Evolutionary conservation across 805 yeast genomes (phyloP).

Genomic region (Yamadazyma scolyti): DNA sequence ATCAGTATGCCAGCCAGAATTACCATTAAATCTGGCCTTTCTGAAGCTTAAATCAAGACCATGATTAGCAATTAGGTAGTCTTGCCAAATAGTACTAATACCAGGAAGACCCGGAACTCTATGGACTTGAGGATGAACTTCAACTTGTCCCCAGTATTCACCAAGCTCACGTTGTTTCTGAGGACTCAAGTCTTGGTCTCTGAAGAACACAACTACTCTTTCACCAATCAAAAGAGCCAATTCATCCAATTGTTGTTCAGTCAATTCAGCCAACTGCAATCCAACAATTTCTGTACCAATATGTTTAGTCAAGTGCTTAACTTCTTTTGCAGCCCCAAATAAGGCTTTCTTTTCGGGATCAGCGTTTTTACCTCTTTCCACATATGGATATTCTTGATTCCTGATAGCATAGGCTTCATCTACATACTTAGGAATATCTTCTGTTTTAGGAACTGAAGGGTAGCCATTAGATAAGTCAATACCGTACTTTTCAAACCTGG

Average conservation of each 20-base stretch:
- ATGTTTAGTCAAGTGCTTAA: conserved; percentile 21
- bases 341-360: conserved; percentile 28
- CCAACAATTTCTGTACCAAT: conserved; percentile 29
- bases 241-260: conserved; percentile 25
- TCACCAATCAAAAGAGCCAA: conserved; percentile 26
- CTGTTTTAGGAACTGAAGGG: conserved; percentile 17
- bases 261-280: conserved; percentile 23
- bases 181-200: conserved; percentile 27
- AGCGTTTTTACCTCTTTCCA: conserved; percentile 24
- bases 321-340: conserved; percentile 26
- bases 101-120: conserved; percentile 24
- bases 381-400: conserved; percentile 17
- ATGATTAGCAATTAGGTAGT: conserved; percentile 22
- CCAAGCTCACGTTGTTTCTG: conserved; percentile 26
- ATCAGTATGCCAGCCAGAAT: conserved; percentile 33
- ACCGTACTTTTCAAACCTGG: conserved; percentile 18
- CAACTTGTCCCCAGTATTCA: conserved; percentile 25
- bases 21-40: conserved; percentile 17
- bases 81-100: conserved; percentile 40
- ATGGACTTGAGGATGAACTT: conserved; percentile 26
- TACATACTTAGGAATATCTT: conserved; percentile 22
- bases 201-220: conserved; percentile 27
- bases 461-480: conserved; percentile 26
- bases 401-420: conserved; percentile 24
- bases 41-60: conserved; percentile 27